Conservation (phyloP, 2,329 filamentous ascomycete species). For the Cladosporium sp. region DNA sequence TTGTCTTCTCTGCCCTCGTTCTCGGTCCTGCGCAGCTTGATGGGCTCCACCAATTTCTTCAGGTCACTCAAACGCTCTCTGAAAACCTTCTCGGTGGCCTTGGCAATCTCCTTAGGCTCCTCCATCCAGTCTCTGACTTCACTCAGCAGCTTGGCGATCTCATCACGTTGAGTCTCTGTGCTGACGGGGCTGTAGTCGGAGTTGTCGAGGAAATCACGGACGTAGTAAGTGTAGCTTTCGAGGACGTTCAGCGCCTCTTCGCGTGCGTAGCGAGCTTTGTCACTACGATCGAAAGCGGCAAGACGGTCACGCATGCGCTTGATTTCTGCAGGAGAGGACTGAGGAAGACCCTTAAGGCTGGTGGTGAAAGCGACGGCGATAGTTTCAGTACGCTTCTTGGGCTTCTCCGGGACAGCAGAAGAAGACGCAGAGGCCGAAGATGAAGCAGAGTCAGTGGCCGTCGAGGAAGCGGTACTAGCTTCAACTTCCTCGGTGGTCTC, state of each 20-base stretch:
- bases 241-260: conserved; percentile 89
- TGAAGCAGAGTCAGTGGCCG: conserved; percentile 23
- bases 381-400: conserved; percentile 49
- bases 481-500: conserved; percentile 44
- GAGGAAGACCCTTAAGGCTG: conserved; percentile 46
- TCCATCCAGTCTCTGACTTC: conserved; percentile 87
- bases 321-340: conserved; percentile 58
- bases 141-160: conserved; percentile 64
- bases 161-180: conserved; percentile 61
- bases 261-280: conserved; percentile 68
- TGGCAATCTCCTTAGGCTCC: conserved; percentile 62
- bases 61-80: conserved; percentile 73
- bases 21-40: conserved; percentile 73
- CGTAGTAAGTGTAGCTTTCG: conserved; percentile 89
- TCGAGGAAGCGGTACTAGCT: conserved; percentile 34
- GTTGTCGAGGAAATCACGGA: conserved; percentile 76
- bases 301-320: conserved; percentile 62
- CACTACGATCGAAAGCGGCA: conserved; percentile 79
- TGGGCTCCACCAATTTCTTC: conserved; percentile 71
- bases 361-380: conserved; percentile 49
- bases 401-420: conserved; percentile 36
- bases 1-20: conserved; percentile 65
- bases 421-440: conserved; percentile 46
- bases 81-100: conserved; percentile 71
- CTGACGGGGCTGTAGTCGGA: conserved; percentile 69